Evolutionary conservation across 176 grass and related monocot species (phyloP).

Genomic region (Puya raimondii): DNA sequence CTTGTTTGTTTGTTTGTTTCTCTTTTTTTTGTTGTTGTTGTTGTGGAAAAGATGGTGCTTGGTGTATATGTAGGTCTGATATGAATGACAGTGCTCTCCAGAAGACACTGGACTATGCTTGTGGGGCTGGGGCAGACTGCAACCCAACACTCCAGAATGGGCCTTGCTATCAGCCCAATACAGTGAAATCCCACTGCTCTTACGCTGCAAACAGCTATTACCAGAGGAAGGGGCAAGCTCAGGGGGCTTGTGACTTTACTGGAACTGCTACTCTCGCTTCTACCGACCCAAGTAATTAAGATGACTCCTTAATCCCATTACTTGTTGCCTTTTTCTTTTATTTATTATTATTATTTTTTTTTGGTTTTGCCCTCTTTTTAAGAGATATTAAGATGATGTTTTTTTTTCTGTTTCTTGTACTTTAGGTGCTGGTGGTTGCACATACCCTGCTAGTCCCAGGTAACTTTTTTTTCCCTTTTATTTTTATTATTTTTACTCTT

Average conservation of each 20-base stretch:
- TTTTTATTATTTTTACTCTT: slow-evolving; percentile 8
- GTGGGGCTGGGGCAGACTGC: slow-evolving; percentile 71
- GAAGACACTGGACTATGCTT: slow-evolving; percentile 77
- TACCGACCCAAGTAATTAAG: slow-evolving; percentile 52
- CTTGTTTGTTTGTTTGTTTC: neutral
- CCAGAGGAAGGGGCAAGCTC: slow-evolving; percentile 58
- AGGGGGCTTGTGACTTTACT: slow-evolving; percentile 59
- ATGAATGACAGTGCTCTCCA: slow-evolving; percentile 36
- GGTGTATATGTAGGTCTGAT: slow-evolving; percentile 64
- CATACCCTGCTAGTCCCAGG: slow-evolving; percentile 55
- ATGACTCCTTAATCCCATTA: neutral
- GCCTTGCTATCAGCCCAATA: slow-evolving; percentile 57
- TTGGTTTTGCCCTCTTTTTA: neutral
- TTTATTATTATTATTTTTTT: neutral
- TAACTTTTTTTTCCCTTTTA: slow-evolving; percentile 15
- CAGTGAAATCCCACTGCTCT: slow-evolving; percentile 65
- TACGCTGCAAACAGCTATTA: slow-evolving; percentile 94
- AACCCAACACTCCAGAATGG: slow-evolving; percentile 43
- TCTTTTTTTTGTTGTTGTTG: neutral
- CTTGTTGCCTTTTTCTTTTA: neutral
- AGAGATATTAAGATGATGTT: neutral
- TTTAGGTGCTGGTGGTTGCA: slow-evolving; percentile 52
- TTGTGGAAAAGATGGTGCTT: slow-evolving; percentile 41
- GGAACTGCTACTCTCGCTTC: slow-evolving; percentile 22
- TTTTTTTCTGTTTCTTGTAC: slow-evolving; percentile 10